Conservation (phyloP, 225 moss, liverwort and hornwort genomes). For the Pseudoscleropodium purum region DNA sequence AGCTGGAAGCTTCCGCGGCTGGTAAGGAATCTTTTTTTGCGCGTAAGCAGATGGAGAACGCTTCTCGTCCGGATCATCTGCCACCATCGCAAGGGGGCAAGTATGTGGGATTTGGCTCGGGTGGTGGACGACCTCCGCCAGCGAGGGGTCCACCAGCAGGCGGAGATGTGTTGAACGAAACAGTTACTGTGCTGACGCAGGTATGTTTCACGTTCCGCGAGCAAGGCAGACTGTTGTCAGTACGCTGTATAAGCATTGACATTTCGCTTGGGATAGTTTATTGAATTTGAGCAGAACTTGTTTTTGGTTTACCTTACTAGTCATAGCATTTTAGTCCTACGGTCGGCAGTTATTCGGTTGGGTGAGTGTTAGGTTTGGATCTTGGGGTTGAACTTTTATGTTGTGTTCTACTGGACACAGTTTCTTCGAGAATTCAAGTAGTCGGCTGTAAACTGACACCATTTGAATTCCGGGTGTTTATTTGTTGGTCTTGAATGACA, state of each 20-base stretch:
- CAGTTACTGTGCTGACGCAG: constrained; percentile 83
- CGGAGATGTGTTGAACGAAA: constrained; percentile 83
- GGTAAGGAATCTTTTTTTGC: constrained; percentile 76
- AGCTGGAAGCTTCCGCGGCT: constrained; percentile 72
- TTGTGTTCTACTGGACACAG: not conserved
- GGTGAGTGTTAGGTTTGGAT: not conserved
- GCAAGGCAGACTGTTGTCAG: not conserved
- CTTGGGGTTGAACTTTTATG: not conserved
- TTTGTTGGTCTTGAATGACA: not conserved
- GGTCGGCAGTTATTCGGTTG: not conserved
- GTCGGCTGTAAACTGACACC: not conserved
- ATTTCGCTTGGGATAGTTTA: not conserved
- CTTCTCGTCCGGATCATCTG: constrained; percentile 70
- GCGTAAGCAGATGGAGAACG: constrained; percentile 77
- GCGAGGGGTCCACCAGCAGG: constrained; percentile 45
- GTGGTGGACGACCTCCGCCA: constrained; percentile 55
- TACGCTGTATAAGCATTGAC: not conserved
- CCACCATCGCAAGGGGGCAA: constrained; percentile 98
- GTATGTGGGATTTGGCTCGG: constrained; percentile 94
- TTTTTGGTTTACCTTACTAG: not conserved
- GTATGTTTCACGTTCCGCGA: constrained; percentile 2
- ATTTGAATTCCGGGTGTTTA: not conserved
- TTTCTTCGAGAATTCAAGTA: not conserved
- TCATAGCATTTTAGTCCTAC: not conserved
- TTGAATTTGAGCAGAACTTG: not conserved